A percentile compares a stretch with the other conserved stretches of the same genome.
Conservation (phyloP, 805 yeast genomes). For the Soucietia sequanensis region DNA sequence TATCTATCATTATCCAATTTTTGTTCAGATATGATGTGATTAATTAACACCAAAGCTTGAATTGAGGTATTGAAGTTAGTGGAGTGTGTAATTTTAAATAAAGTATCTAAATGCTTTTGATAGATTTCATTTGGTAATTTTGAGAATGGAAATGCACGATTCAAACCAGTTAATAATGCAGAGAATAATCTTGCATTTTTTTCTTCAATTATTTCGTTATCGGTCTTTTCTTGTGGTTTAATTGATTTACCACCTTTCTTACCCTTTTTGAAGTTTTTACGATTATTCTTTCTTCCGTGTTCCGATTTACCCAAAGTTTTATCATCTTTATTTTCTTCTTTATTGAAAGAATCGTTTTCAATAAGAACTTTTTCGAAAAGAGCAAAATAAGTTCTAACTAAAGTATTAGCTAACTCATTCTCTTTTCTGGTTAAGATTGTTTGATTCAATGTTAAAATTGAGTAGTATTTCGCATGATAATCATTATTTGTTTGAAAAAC, state of each 20-base stretch:
- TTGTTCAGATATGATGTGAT: slow-evolving; percentile 71
- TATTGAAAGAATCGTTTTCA: slow-evolving; percentile 53
- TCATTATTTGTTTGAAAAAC: slow-evolving; percentile 73
- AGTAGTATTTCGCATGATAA: slow-evolving; percentile 84
- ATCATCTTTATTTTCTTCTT: slow-evolving; percentile 37
- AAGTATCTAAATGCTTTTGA: slow-evolving; percentile 73
- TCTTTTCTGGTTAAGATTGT: slow-evolving; percentile 82
- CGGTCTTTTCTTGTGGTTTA: slow-evolving; percentile 57
- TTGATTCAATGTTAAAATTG: slow-evolving; percentile 86
- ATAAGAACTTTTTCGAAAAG: slow-evolving; percentile 80
- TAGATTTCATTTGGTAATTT: slow-evolving; percentile 68
- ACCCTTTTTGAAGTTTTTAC: slow-evolving; percentile 76
- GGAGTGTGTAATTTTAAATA: slow-evolving; percentile 89
- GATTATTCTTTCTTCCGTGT: slow-evolving; percentile 53
- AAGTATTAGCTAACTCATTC: slow-evolving; percentile 73
- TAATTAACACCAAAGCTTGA: slow-evolving; percentile 84
- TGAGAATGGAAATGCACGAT: slow-evolving; percentile 94
- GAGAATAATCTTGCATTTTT: slow-evolving; percentile 81
- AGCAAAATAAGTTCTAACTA: slow-evolving; percentile 82
- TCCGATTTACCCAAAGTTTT: slow-evolving; percentile 50
- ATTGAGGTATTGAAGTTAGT: slow-evolving; percentile 91
- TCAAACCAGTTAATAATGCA: slow-evolving; percentile 89
- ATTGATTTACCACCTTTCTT: slow-evolving; percentile 86
- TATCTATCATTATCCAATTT: slow-evolving; percentile 62
- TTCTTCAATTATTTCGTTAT: slow-evolving; percentile 68